Evolutionary conservation across 192 early-diverging fungal genomes (phyloP).

Genomic region (Backusella australiensis): DNA sequence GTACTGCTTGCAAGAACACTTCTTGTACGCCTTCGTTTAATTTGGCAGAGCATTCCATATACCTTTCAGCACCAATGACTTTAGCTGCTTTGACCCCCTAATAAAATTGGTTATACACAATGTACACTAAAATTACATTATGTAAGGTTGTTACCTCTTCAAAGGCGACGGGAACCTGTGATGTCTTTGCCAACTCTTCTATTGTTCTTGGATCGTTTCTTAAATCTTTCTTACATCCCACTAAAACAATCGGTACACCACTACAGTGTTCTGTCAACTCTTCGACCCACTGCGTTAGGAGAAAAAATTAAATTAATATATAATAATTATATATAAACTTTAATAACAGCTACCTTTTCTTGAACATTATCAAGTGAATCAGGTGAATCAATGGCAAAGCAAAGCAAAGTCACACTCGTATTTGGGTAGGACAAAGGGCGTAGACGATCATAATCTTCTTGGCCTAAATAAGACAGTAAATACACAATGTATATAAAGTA

Average conservation of each 20-base stretch:
- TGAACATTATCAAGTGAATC: conserved; percentile 79
- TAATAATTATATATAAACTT: neutral
- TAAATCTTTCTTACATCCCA: conserved; percentile 86
- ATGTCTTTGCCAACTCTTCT: conserved; percentile 65
- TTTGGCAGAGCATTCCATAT: conserved; percentile 82
- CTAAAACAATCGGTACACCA: conserved; percentile 77
- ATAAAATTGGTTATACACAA: neutral
- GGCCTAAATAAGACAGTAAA: conserved; percentile 10
- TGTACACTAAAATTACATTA: neutral
- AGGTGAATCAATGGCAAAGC: conserved; percentile 82
- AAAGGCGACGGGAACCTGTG: conserved; percentile 67
- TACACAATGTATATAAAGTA: neutral
- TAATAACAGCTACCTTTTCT: conserved; percentile 45
- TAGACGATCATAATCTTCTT: conserved; percentile 56
- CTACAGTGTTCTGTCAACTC: conserved; percentile 80
- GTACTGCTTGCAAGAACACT: conserved; percentile 79
- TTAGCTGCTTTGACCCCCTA: conserved; percentile 65
- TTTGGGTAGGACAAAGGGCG: conserved; percentile 88
- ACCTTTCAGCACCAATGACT: conserved; percentile 72
- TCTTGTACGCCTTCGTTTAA: conserved; percentile 73
- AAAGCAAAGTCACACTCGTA: conserved; percentile 87
- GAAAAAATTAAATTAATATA: neutral
- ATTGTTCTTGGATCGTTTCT: conserved; percentile 73
- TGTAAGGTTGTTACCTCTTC: conserved; percentile 47
- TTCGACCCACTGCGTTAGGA: conserved; percentile 67